Evolutionary conservation across 1,284 basidiomycete species (phyloP), one percentile per base, ranked within the genome.

Genomic region (Phellinidium pouzarii): DNA sequence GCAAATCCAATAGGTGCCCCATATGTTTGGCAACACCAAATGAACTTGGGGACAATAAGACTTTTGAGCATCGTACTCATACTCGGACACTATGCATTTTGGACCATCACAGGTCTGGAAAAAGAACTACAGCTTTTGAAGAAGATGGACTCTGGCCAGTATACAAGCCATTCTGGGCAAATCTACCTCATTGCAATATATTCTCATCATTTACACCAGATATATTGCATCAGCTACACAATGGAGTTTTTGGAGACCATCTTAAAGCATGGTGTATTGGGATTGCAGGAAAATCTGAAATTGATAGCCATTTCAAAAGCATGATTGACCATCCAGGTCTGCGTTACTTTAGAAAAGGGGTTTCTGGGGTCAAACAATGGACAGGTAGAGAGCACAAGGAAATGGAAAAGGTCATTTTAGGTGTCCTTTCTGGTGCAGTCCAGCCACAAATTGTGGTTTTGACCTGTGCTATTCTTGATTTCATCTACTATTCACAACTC

Each of bases 401-500:
- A 11, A 64, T 67, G 60, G 55, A 62, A 37, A 58, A 59, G 31
- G 48, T 61, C 0, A 60, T 69, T 42, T 23, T 66, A 9, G 59
- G 54, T 2, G 19, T 60, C 7, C 14, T 67, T 3, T 44, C 45
- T 11, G 63, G 59, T 1, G 19, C 20, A 0, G 54, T 56, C 0
- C 17, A 44, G 1, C 6, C 36, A 0, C 22, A 46, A 4, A 58
- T 59, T 7, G 43, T 64, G 2, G 12, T 17, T 3, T 59, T 58
- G 3, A 59, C 55, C 1, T 48, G 58, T 0, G 60, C 62, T 1
- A 8, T 71, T 0, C 61, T 73, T 0, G 67, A 73, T 50, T 73
- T 72, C 53, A 57, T 71, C 5, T 67, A 66, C 49, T 52, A 69
- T 2, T 63, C 67, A 2, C 61, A 65, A 42, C 67, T 64, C 49